Percentiles rank a stretch among this genome's conserved stretches.
phyloP scores from a whole-genome alignment of 371 early-diverging fungal genomes.

The Dinochytrium kinnereticum region DNA sequence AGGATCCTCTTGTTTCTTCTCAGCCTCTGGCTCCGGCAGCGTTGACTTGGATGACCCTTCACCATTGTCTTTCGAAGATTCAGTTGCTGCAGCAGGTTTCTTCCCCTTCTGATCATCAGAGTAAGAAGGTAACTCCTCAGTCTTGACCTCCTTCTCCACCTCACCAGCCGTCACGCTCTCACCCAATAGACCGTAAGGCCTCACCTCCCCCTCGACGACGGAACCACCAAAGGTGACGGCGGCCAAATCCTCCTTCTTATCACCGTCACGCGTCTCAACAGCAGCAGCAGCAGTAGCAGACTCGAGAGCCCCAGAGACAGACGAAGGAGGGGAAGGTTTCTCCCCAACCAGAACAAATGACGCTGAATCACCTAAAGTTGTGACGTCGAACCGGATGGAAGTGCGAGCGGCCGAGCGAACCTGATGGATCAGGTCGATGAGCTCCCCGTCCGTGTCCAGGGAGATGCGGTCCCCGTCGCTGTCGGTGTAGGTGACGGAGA shows the following conservation, averaged over 20 bases:
- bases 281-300: slow-evolving; percentile 3
- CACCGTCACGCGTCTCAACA: neutral
- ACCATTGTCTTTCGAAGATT: neutral
- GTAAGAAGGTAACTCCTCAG: neutral
- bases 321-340: neutral
- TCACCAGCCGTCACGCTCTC: no score
- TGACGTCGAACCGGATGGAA: neutral
- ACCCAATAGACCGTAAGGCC: neutral
- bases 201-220: neutral
- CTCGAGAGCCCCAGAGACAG: neutral
- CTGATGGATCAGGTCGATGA: slow-evolving; percentile 25
- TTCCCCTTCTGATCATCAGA: neutral
- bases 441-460: slow-evolving; percentile 38
- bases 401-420: neutral
- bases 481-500: slow-evolving; percentile 37
- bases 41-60: neutral
- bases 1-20: neutral
- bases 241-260: neutral
- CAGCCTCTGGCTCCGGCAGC: no score
- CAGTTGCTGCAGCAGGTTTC: neutral
- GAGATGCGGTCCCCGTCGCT: slow-evolving; percentile 36
- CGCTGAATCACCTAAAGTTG: neutral
- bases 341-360: slow-evolving; percentile 7
- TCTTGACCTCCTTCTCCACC: neutral
- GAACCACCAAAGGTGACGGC: neutral